These are phyloP conservation scores for Curvularia sp. DNA, from an alignment of 2,329 filamentous ascomycete species.

Conservation along the genomic window DNA sequence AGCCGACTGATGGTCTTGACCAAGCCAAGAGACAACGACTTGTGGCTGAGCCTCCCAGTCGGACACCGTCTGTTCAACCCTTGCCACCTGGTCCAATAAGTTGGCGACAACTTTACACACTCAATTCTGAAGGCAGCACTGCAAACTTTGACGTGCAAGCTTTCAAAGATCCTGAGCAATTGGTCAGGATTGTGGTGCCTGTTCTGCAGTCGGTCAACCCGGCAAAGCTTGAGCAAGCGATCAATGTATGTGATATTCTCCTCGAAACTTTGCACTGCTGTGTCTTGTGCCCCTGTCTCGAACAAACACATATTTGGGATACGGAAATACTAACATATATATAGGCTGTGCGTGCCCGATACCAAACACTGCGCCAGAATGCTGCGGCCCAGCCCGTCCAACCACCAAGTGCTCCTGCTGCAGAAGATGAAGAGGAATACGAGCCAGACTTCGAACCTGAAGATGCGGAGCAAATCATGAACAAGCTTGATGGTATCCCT, in stretches of 20 bases:
- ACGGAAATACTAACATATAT: slow-evolving; percentile 23
- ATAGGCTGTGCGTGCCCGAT: slow-evolving; percentile 53
- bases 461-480: slow-evolving; percentile 76
- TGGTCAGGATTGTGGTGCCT: slow-evolving; percentile 81
- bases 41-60: slow-evolving; percentile 57
- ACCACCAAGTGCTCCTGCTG: slow-evolving; percentile 47
- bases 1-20: slow-evolving; percentile 76
- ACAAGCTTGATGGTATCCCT: slow-evolving; percentile 76
- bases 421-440: slow-evolving; percentile 88
- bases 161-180: slow-evolving; percentile 72
- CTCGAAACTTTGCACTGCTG: not conserved
- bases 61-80: slow-evolving; percentile 66
- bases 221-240: slow-evolving; percentile 72
- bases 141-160: slow-evolving; percentile 83
- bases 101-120: slow-evolving; percentile 83
- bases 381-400: slow-evolving; percentile 33
- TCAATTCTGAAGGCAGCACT: slow-evolving; percentile 77
- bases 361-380: slow-evolving; percentile 47
- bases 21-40: slow-evolving; percentile 81
- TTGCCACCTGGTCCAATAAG: slow-evolving; percentile 78
- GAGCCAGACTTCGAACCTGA: slow-evolving; percentile 86
- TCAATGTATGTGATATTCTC: slow-evolving; percentile 64
- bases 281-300: not conserved
- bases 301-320: not conserved
- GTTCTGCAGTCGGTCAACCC: slow-evolving; percentile 76